These are phyloP conservation scores for Westerdykella sp. DNA, from an alignment of 2,329 filamentous ascomycete genomes.

Conservation along the genomic window DNA sequence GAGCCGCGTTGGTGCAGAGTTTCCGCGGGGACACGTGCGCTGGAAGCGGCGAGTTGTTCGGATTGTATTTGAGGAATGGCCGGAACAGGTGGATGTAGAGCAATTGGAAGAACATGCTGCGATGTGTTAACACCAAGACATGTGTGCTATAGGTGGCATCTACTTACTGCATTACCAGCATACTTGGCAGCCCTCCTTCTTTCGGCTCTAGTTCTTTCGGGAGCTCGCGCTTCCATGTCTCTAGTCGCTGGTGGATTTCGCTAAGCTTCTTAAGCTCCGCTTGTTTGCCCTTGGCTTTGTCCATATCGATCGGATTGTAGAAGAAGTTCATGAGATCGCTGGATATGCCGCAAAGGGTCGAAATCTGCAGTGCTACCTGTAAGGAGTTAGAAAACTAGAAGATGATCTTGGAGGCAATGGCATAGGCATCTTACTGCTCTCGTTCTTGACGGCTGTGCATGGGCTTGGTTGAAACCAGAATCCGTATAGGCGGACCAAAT, in stretches of 20 bases:
- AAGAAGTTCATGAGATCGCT: slow-evolving; percentile 84
- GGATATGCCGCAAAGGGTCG: slow-evolving; percentile 84
- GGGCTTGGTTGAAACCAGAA: slow-evolving; percentile 64
- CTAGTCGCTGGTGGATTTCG: slow-evolving; percentile 81
- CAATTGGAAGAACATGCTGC: slow-evolving; percentile 94
- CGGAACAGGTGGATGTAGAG: slow-evolving; percentile 94
- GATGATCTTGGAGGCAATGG: not conserved
- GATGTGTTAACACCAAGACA: slow-evolving; percentile 14
- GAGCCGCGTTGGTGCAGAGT: slow-evolving; percentile 83
- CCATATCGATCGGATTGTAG: slow-evolving; percentile 69
- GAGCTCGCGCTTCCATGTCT: slow-evolving; percentile 79
- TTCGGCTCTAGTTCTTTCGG: slow-evolving; percentile 83
- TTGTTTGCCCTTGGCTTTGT: slow-evolving; percentile 63
- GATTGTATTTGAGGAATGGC: slow-evolving; percentile 87
- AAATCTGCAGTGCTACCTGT: slow-evolving; percentile 66
- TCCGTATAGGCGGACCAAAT: slow-evolving; percentile 88
- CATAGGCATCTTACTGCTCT: slow-evolving; percentile 49
- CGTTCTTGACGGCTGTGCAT: slow-evolving; percentile 74
- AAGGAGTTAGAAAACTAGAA: not conserved
- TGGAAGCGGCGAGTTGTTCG: slow-evolving; percentile 73
- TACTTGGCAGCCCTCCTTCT: slow-evolving; percentile 81
- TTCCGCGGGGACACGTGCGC: slow-evolving; percentile 83
- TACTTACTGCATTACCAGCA: slow-evolving; percentile 79
- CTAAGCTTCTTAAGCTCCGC: slow-evolving; percentile 86
- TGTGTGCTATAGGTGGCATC: not conserved